Base-by-base conservation (phyloP, 768 basidiomycete species). In the Galerina sulciceps region DNA sequence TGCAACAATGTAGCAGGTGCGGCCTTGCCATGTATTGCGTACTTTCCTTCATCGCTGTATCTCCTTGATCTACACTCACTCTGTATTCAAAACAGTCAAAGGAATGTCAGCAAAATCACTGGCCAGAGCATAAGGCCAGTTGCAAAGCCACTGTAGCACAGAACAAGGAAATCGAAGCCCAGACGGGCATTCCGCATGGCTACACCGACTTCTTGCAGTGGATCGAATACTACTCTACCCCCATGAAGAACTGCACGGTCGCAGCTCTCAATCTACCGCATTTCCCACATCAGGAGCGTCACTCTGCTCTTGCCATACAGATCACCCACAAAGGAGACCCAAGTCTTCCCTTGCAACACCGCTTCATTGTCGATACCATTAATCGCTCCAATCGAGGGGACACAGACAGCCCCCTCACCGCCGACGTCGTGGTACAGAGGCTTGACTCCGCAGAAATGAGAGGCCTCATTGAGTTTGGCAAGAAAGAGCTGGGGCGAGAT, bases 171-270 rank as follows among this genome's bases (percentile, higher is more conserved):
- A 20, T 53, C 14, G 14, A 43, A 35, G 2, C 14, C 2, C n/a
- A 43, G 41, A 20, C 52, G 6, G 41, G 31, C 3, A 42, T 53
- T n/a, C 5, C 13, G 26, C 40, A 53, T 41, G 52, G 40, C 4
- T 53, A 43, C 34, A 53, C 41, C 15, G 52, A 53, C 22, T 13
- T 53, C 41, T 14, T 22, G 26, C 20, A 44, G 31, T 53, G 52
- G 52, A 26, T 53, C 10, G 52, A 53, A n/a, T 53, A 15, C 52
- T 53, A 53, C 42, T 17, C 52, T 6, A 53, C 52, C 2, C 52
- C 52, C 8, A 53, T 53, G 40, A 53, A 53, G 41, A 53, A 53
- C 42, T 42, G 41, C 17, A 31, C 31, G 23, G 31, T 53, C 22
- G 52, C 52, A 2, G 40, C 52, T 13, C 41, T 53, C 26, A 44